Evolutionary conservation across 2,329 filamentous ascomycete genomes (phyloP).

Genomic region (Colletotrichum plurivorum): DNA sequence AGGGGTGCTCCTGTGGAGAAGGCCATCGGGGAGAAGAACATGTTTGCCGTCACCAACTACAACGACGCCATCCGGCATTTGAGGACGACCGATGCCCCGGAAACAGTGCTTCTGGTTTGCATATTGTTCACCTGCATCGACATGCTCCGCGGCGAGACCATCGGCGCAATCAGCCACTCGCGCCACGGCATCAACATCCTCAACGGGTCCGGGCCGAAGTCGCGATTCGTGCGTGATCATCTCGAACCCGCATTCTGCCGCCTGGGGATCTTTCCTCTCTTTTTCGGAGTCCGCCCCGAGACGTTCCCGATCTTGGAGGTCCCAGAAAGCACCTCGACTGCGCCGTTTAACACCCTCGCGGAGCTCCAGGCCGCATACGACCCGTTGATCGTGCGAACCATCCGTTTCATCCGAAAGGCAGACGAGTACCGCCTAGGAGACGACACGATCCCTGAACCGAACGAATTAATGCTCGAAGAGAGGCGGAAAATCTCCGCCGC

Average conservation of each 20-base stretch:
- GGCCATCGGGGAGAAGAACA: conserved; percentile 39
- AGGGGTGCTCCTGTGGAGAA: conserved; percentile 20
- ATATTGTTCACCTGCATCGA: conserved; percentile 61
- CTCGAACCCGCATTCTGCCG: conserved; percentile 55
- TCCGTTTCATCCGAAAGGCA: conserved; percentile 48
- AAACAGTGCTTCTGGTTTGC: conserved; percentile 56
- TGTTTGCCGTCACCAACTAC: conserved; percentile 56
- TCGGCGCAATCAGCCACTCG: conserved; percentile 53
- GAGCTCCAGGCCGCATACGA: conserved; percentile 51
- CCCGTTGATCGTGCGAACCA: conserved; percentile 44
- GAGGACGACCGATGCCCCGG: conserved; percentile 47
- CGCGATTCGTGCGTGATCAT: conserved; percentile 46
- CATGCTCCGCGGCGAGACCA: conserved; percentile 54
- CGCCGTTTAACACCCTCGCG: conserved; percentile 36
- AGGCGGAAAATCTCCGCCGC: conserved; percentile 42
- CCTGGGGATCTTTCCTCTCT: conserved; percentile 55
- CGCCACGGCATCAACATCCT: conserved; percentile 56
- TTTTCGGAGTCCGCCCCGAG: conserved; percentile 48
- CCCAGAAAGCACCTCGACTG: conserved; percentile 7
- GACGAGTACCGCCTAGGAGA: conserved; percentile 47
- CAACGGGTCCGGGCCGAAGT: conserved; percentile 42
- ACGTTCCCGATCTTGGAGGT: conserved; percentile 44
- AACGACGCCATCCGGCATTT: conserved; percentile 56
- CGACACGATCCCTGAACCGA: conserved; percentile 14
- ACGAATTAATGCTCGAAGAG: conserved; percentile 42